A percentile compares a stretch with the other conserved stretches of the same genome.
These are phyloP conservation scores for Atalantia buxifolia DNA, from an alignment of 345 rosid genomes.

Conservation along the genomic window DNA sequence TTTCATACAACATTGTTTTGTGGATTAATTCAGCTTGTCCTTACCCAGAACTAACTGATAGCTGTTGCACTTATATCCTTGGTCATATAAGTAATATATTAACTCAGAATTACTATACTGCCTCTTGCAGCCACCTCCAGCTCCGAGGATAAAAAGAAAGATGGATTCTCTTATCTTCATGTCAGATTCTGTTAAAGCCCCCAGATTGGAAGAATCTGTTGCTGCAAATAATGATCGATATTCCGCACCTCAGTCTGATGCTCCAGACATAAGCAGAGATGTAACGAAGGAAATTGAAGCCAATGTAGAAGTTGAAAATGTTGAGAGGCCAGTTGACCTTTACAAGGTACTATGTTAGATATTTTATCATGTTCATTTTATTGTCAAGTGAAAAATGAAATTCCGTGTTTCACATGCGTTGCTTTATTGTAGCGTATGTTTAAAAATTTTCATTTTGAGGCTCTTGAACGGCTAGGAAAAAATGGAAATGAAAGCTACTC, in stretches of 20 bases:
- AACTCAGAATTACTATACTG: slow-evolving; percentile 7
- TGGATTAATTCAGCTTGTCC: not conserved
- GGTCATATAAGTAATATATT: not conserved
- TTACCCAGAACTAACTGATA: not conserved
- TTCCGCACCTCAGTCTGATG: slow-evolving; percentile 21
- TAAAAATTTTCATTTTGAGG: not conserved
- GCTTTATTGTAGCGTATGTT: not conserved
- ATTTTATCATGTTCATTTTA: not conserved
- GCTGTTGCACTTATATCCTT: not conserved
- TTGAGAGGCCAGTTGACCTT: slow-evolving; percentile 95
- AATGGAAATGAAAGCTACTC: not conserved
- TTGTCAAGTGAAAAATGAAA: not conserved
- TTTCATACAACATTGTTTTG: not conserved
- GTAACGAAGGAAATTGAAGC: slow-evolving; percentile 45
- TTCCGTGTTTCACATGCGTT: not conserved
- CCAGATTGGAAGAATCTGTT: slow-evolving; percentile 41
- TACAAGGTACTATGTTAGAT: slow-evolving; percentile 63
- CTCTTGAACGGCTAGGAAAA: not conserved
- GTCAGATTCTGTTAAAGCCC: slow-evolving; percentile 57
- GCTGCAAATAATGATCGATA: slow-evolving; percentile 26
- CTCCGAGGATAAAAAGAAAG: slow-evolving; percentile 77
- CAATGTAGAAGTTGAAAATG: slow-evolving; percentile 63
- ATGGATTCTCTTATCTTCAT: slow-evolving; percentile 80
- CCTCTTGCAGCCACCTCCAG: slow-evolving; percentile 68
- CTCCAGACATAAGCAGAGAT: slow-evolving; percentile 32